Base-by-base conservation (phyloP, 768 basidiomycete genomes). In the Kondoa malvinella region DNA sequence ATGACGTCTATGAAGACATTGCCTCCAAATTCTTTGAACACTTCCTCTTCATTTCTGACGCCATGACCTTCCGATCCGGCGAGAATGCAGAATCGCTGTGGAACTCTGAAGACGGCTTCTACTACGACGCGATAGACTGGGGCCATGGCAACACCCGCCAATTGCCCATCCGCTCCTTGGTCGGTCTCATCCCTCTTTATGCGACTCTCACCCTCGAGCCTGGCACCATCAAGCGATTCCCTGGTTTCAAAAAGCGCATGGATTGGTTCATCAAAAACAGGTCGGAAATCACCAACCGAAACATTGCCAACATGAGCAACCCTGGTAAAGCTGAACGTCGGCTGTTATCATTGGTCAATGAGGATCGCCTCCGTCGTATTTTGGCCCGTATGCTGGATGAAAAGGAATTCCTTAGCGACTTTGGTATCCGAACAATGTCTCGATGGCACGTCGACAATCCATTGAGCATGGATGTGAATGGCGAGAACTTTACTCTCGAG, bases 261-360 rank as follows among this genome's bases (percentile, higher is more conserved):
- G 90, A 99, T 69, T 97, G 95, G 95, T 99, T 97, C 80, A 84
- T 96, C 65, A 85, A 95, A 74, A 88, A 97, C 77, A 80, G 92
- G n/a, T 85, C 86, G 0, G 88, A 86, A 67, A 83, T 96, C 56
- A 87, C 91, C 15, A 82, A 82, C 63, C 81, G 95, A 72, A 99
- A 95, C 77, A 90, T 97, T 82, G 92, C 95, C 3, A 95, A 94
- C 77, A 92, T 97, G 84, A 87, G 86, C 78, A 84, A 77, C n/a
- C 71, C 73, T 4, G 94, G 94, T 34, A 87, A 82, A 78, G 92
- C 86, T 0, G 86, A 97, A 75, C 85, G 95, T 30, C 83, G 87
- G 68, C 78, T 99, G 25, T 81, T 99, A 68, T 94, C 95, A 0
- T 78, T 99, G 58, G 90, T 88, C 0, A 88, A 85, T 77, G 92